Conservation (phyloP, 805 yeast species). For the Candida oleophila region DNA sequence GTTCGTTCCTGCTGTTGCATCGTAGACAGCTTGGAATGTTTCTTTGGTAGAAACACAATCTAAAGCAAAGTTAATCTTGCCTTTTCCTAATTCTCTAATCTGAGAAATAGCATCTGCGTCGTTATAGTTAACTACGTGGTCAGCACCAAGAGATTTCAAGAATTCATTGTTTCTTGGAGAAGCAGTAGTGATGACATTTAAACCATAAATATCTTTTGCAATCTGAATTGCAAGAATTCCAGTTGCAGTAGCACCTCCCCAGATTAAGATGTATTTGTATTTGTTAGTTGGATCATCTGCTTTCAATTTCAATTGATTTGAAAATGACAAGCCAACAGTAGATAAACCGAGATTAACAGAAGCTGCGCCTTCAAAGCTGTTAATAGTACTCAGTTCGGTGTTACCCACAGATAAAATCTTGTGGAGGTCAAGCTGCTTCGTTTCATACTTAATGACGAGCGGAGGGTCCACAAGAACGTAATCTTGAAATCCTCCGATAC, state of each 20-base stretch:
- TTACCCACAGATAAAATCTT: slow-evolving; percentile 15
- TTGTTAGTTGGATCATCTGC: slow-evolving; percentile 5
- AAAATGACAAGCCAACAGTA: slow-evolving; percentile 46
- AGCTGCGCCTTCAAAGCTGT: slow-evolving; percentile 66
- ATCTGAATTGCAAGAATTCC: slow-evolving; percentile 32
- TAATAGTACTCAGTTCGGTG: slow-evolving; percentile 35
- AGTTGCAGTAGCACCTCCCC: slow-evolving; percentile 39
- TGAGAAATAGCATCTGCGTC: slow-evolving; percentile 22
- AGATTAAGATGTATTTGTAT: slow-evolving; percentile 22
- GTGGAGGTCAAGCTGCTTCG: neutral
- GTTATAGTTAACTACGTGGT: slow-evolving; percentile 26
- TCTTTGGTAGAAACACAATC: slow-evolving; percentile 22
- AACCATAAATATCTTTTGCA: slow-evolving; percentile 28
- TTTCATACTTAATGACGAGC: slow-evolving; percentile 31
- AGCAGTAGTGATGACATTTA: slow-evolving; percentile 28
- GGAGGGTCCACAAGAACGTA: slow-evolving; percentile 42
- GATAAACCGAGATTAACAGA: slow-evolving; percentile 53
- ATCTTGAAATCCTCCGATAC: slow-evolving; percentile 61
- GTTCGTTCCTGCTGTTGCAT: slow-evolving; percentile 23
- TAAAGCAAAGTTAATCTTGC: slow-evolving; percentile 22
- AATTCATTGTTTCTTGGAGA: slow-evolving; percentile 23
- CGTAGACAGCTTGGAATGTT: slow-evolving; percentile 26
- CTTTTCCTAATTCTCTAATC: slow-evolving; percentile 17
- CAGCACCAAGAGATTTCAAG: slow-evolving; percentile 29
- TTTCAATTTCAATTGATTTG: slow-evolving; percentile 29